phyloP scores from a whole-genome alignment of 129 eudicot genomes.

The Helianthus annuus region DNA sequence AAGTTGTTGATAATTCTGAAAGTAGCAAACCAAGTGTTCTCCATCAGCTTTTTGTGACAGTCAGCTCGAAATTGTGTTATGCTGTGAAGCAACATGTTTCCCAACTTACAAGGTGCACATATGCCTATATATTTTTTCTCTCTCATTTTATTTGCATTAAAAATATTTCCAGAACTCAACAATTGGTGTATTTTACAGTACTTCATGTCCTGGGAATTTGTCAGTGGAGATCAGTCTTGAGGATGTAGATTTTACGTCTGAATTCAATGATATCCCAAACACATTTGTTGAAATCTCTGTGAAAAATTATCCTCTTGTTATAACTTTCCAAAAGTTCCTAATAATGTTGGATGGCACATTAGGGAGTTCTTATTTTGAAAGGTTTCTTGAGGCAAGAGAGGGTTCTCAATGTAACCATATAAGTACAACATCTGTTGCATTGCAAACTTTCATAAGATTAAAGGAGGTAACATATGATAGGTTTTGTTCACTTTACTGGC shows the following conservation, averaged over 20 bases:
- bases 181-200: conserved; percentile 33
- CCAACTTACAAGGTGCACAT: conserved; percentile 58
- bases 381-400: conserved; percentile 42
- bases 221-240: conserved; percentile 31
- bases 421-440: conserved; percentile 46
- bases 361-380: conserved; percentile 62
- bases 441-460: conserved; percentile 50
- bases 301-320: conserved; percentile 56
- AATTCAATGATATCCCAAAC: conserved; percentile 52
- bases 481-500: conserved; percentile 59
- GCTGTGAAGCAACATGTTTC: conserved; percentile 75
- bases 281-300: conserved; percentile 47
- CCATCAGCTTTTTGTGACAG: conserved; percentile 80
- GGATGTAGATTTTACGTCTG: conserved; percentile 40
- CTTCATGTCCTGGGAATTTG: conserved; percentile 31
- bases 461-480: conserved; percentile 63
- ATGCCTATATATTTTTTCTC: neutral
- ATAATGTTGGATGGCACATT: conserved; percentile 77
- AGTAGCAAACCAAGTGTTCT: conserved; percentile 24
- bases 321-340: conserved; percentile 69
- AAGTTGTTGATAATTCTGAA: conserved; percentile 5
- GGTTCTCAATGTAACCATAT: conserved; percentile 6
- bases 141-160: neutral
- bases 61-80: conserved; percentile 73
- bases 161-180: neutral